Conservation (phyloP, 805 yeast genomes). For the Monosporozyma aerobia region DNA sequence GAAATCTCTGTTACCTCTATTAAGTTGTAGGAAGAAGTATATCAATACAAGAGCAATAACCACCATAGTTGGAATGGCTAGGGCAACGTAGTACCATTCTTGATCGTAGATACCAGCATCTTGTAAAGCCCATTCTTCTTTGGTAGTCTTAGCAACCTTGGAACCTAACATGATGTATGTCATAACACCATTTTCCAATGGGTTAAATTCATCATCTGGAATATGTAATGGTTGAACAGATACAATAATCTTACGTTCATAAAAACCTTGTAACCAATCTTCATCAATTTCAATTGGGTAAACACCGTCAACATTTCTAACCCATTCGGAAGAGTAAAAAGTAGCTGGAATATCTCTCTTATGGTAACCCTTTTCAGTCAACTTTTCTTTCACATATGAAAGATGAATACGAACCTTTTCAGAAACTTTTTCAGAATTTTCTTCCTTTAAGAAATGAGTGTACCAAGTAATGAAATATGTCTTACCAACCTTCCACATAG, state of each 20-base stretch:
- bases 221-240: constrained; percentile 67
- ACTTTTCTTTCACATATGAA: constrained; percentile 51
- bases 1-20: constrained; percentile 47
- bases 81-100: constrained; percentile 52
- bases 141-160: constrained; percentile 34
- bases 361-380: constrained; percentile 47
- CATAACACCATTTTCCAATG: constrained; percentile 42
- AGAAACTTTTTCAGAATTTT: constrained; percentile 35
- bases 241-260: constrained; percentile 47
- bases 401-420: constrained; percentile 58
- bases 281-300: constrained; percentile 51
- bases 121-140: constrained; percentile 35
- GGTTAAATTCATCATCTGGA: constrained; percentile 56
- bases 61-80: constrained; percentile 62
- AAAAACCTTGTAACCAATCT: constrained; percentile 54
- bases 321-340: constrained; percentile 68
- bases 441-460: constrained; percentile 45
- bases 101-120: constrained; percentile 39
- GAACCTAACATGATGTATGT: constrained; percentile 36
- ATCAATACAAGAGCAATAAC: constrained; percentile 49
- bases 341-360: constrained; percentile 37
- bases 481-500: constrained; percentile 45
- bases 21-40: constrained; percentile 54
- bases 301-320: constrained; percentile 51
- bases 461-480: constrained; percentile 80